Base-by-base conservation (phyloP, 2,329 filamentous ascomycete genomes). In the Fusarium austroafricanum region DNA sequence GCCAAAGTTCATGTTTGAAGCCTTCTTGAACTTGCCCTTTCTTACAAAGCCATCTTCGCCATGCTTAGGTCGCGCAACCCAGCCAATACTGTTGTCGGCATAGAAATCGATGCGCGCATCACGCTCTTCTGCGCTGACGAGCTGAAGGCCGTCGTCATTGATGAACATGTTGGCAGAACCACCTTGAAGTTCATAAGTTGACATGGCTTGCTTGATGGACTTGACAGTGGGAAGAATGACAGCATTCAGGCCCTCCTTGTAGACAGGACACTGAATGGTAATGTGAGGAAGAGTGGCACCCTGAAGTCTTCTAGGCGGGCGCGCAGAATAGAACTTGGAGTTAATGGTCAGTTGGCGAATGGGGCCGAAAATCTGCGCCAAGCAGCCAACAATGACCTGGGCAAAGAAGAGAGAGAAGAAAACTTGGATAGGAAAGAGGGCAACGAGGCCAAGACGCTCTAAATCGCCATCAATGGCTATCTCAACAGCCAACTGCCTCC, bases 221-320 rank as follows among this genome's bases (percentile, higher is more conserved):
- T 88, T 89, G 72, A 94, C 87, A 0, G 92, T 95, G 10, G 92
- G 92, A 20, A 84, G 86, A 73, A 94, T 94, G 77, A 96, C 93
- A 64, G 83, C 87, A 35, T 81, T 81, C 4, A 96, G 84, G 68
- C 92, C 92, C 77, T 96, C 93, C 78, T 95, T 96, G 82, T 96
- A 96, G 0, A 96, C 92, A 6, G 93, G 93, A 77, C 92, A 94
- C 75, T 97, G 93, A 40, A 96, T 91, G 5, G 92, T 95, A 67
- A 93, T 84, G 74, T 93, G 92, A 3, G 91, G 91, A 17, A 94
- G 83, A 26, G 82, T 75, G 9, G 80, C 73, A 2, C 79, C 81
- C 57, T 86, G 85, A 28, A 94, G 78, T 46, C 91, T 83, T 20
- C 86, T 85, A 2, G 90, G 89, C 10, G 90, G 84, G n/a, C 84